These are phyloP conservation scores for Davidsoniella australis DNA, from an alignment of 2,329 filamentous ascomycete genomes.

Conservation along the genomic window DNA sequence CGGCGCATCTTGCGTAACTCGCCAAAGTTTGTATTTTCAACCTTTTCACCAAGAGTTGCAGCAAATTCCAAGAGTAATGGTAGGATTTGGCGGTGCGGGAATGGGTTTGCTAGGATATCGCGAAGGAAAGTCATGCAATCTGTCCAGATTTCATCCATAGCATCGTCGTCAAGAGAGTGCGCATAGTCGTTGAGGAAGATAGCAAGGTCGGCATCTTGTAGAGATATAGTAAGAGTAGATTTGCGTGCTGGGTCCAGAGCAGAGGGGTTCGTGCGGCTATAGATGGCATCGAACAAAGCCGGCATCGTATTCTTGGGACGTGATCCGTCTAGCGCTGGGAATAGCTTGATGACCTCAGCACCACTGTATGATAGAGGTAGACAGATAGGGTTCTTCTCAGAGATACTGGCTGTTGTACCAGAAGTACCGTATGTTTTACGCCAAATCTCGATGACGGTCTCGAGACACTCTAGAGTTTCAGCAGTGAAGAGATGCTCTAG, in stretches of 20 bases:
- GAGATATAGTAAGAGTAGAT: constrained; percentile 72
- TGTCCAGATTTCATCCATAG: constrained; percentile 94
- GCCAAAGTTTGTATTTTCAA: constrained; percentile 94
- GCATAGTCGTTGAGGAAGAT: constrained; percentile 85
- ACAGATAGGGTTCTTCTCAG: constrained; percentile 22
- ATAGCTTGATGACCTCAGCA: constrained; percentile 60
- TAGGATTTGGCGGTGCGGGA: constrained; percentile 82
- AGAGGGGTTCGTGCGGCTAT: constrained; percentile 74
- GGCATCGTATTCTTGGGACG: constrained; percentile 83
- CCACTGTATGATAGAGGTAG: constrained; percentile 26
- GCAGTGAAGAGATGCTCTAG: constrained; percentile 86
- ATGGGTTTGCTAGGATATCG: constrained; percentile 81
- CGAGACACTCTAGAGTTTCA: constrained; percentile 82
- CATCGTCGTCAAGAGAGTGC: constrained; percentile 80
- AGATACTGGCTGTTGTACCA: background rate
- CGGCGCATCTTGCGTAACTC: constrained; percentile 84
- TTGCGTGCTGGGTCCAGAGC: constrained; percentile 65
- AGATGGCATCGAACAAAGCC: constrained; percentile 88
- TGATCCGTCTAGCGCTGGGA: constrained; percentile 82
- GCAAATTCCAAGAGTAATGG: constrained; percentile 78
- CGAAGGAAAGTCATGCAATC: constrained; percentile 84
- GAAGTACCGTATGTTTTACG: constrained; percentile 24
- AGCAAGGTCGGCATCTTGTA: constrained; percentile 70
- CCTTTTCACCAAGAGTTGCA: constrained; percentile 78
- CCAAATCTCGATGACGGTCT: constrained; percentile 82